Evolutionary conservation across 345 rosid genomes (phyloP).

Genomic region (Populus deltoides): DNA sequence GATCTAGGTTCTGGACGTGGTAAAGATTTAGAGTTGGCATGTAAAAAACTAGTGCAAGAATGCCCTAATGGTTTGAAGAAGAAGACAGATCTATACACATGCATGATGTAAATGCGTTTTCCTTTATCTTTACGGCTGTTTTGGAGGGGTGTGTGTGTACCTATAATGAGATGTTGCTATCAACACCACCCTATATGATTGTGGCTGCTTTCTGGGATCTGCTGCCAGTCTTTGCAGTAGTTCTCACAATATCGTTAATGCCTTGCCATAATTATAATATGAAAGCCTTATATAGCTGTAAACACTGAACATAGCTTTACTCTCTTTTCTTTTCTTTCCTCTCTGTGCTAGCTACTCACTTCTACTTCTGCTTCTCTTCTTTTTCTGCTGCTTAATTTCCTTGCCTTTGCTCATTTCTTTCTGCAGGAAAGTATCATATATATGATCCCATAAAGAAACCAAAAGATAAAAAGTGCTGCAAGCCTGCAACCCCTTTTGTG

Average conservation of each 20-base stretch:
- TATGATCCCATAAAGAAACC: background rate
- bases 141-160: background rate
- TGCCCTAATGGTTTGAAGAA: background rate
- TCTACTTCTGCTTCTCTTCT: conserved; percentile 7
- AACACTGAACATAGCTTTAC: background rate
- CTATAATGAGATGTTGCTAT: conserved; percentile 21
- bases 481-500: background rate
- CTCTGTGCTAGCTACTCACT: background rate
- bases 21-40: too few species aligned
- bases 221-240: conserved; percentile 30
- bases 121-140: conserved; percentile 17
- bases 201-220: conserved; percentile 44
- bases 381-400: background rate
- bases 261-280: conserved; percentile 15
- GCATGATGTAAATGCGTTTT: background rate
- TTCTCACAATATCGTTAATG: conserved; percentile 28
- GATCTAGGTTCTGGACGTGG: background rate
- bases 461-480: too few species aligned
- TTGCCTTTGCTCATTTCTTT: background rate
- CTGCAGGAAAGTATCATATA: background rate
- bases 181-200: conserved; percentile 27
- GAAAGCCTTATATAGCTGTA: background rate
- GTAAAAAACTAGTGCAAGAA: background rate
- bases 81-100: background rate
- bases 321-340: conserved; percentile 4